Conservation (phyloP, 2,329 filamentous ascomycete genomes). For the Cladosporium sp. region DNA sequence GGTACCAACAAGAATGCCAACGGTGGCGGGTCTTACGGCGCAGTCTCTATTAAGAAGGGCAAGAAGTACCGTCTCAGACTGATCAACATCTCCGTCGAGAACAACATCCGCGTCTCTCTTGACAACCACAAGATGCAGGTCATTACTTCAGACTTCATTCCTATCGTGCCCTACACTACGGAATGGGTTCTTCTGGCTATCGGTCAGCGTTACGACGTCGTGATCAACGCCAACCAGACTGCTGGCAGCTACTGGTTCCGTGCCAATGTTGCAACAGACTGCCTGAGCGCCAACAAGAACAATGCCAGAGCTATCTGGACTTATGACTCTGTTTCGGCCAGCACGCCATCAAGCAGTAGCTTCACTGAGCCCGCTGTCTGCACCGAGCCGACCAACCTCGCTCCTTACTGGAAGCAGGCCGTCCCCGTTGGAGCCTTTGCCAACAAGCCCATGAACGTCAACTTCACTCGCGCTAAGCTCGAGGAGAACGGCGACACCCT, state of each 20-base stretch:
- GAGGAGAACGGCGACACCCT: slow-evolving; percentile 35
- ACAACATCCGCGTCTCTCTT: slow-evolving; percentile 45
- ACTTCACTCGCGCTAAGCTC: slow-evolving; percentile 32
- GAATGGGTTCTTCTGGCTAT: slow-evolving; percentile 40
- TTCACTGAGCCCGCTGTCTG: slow-evolving; percentile 28
- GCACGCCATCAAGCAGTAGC: slow-evolving; percentile 12
- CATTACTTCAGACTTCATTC: slow-evolving; percentile 43
- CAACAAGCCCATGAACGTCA: slow-evolving; percentile 27
- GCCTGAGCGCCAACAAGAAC: slow-evolving; percentile 37
- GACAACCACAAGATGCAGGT: slow-evolving; percentile 41
- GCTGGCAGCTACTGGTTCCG: slow-evolving; percentile 42
- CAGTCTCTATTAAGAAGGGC: slow-evolving; percentile 40
- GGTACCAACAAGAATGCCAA: slow-evolving; percentile 44
- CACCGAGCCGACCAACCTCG: slow-evolving; percentile 31
- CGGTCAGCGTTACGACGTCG: slow-evolving; percentile 46
- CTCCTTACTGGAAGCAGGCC: slow-evolving; percentile 33
- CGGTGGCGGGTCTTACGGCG: slow-evolving; percentile 33
- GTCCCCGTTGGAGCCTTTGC: slow-evolving; percentile 40
- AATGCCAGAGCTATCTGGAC: slow-evolving; percentile 39
- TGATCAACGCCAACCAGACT: slow-evolving; percentile 42
- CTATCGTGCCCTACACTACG: slow-evolving; percentile 37
- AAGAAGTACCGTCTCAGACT: slow-evolving; percentile 49
- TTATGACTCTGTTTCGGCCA: slow-evolving; percentile 27
- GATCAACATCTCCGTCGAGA: slow-evolving; percentile 51
- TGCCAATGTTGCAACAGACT: slow-evolving; percentile 35